A percentile compares a stretch with the other conserved stretches of the same genome.
Conservation (phyloP, 352 stramenopile genomes). For the Plasmopara halstedii region DNA sequence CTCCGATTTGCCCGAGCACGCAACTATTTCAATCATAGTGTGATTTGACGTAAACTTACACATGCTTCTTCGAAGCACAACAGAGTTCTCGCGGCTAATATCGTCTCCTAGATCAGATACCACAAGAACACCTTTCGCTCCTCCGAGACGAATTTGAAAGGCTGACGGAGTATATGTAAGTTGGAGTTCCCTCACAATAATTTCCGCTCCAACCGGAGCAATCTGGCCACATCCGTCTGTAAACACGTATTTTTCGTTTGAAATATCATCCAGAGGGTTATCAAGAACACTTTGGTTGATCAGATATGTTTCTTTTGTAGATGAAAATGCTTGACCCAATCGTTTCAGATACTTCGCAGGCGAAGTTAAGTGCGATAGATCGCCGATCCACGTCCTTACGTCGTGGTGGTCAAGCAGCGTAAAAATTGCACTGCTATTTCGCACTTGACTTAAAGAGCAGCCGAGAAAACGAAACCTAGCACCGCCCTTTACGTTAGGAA, state of each 20-base stretch:
- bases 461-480: constrained; percentile 53
- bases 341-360: constrained; percentile 73
- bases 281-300: constrained; percentile 38
- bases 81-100: constrained; percentile 10
- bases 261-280: constrained; percentile 40
- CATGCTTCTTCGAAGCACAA: constrained; percentile 60
- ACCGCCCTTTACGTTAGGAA: constrained; percentile 21
- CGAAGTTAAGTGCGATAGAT: constrained; percentile 42
- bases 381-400: constrained; percentile 53
- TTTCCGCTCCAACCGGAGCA: constrained; percentile 19
- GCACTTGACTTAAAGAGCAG: constrained; percentile 66
- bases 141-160: constrained; percentile 69
- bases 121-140: constrained; percentile 71
- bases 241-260: constrained; percentile 39
- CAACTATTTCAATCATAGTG: constrained; percentile 63
- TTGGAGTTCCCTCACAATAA: constrained; percentile 31
- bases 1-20: constrained; percentile 38
- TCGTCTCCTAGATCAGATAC: constrained; percentile 30
- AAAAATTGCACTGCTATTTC: constrained; percentile 67
- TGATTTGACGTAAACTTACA: constrained; percentile 58
- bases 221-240: constrained; percentile 76
- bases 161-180: constrained; percentile 40
- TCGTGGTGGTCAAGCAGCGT: constrained; percentile 43
- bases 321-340: constrained; percentile 66
- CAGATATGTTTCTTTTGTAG: constrained; percentile 42